These are phyloP conservation scores for Diaporthe humulicola DNA, from an alignment of 2,329 filamentous ascomycete genomes.

Conservation along the genomic window DNA sequence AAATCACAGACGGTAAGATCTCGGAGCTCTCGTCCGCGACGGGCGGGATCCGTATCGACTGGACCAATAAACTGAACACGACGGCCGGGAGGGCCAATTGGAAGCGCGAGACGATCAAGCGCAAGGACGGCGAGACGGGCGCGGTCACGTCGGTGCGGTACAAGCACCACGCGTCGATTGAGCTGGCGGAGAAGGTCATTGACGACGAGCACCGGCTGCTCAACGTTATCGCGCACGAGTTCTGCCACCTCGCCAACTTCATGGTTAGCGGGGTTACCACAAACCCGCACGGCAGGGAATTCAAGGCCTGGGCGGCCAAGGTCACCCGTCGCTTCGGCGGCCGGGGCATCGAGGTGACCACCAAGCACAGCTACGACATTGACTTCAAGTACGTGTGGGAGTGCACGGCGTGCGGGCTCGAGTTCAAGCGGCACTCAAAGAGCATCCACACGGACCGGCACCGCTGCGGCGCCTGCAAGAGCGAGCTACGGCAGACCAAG, in stretches of 20 bases:
- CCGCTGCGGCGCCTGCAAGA: slow-evolving; percentile 83
- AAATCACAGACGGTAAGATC: slow-evolving; percentile 73
- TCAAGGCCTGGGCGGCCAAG: slow-evolving; percentile 79
- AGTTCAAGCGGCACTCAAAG: slow-evolving; percentile 87
- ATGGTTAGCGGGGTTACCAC: slow-evolving; percentile 83
- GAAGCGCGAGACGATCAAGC: slow-evolving; percentile 70
- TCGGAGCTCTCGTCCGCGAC: slow-evolving; percentile 69
- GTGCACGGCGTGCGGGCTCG: slow-evolving; percentile 76
- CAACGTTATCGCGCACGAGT: slow-evolving; percentile 96
- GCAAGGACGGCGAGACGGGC: slow-evolving; percentile 45
- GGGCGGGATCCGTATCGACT: slow-evolving; percentile 78
- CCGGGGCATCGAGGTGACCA: slow-evolving; percentile 84
- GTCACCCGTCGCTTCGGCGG: slow-evolving; percentile 67
- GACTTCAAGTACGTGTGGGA: slow-evolving; percentile 93
- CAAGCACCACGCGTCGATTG: slow-evolving; percentile 80
- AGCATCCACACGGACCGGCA: slow-evolving; percentile 82
- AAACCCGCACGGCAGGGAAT: slow-evolving; percentile 86
- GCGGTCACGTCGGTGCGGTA: slow-evolving; percentile 45
- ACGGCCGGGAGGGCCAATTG: slow-evolving; percentile 84
- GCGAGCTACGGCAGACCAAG: slow-evolving; percentile 80
- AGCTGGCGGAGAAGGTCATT: slow-evolving; percentile 91
- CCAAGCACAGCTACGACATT: slow-evolving; percentile 90
- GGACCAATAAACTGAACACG: slow-evolving; percentile 84
- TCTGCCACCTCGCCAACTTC: slow-evolving; percentile 93
- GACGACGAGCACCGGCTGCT: slow-evolving; percentile 81